Percentiles rank a stretch among this genome's conserved stretches.
Evolutionary conservation across 2,329 filamentous ascomycete genomes (phyloP).

Genomic region (Cadophora sp.): DNA sequence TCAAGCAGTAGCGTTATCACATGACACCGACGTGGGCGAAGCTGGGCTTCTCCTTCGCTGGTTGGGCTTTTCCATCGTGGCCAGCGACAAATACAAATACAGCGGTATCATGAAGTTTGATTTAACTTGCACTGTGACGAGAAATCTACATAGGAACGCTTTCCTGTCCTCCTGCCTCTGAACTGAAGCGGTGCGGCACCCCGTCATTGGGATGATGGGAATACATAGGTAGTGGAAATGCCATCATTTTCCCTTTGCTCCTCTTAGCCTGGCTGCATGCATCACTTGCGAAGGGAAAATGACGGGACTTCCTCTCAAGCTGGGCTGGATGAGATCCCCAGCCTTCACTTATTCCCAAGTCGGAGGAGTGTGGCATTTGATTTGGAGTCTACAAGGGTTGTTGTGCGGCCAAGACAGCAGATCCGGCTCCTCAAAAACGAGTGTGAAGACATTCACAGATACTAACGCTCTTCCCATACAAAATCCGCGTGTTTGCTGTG

Average conservation of each 20-base stretch:
- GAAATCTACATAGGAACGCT: background rate
- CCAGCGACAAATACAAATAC: background rate
- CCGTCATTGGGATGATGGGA: no score
- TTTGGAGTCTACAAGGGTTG: constrained; percentile 29
- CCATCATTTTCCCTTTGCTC: no score
- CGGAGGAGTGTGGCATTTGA: constrained; percentile 36
- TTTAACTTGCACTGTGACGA: background rate
- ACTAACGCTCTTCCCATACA: constrained; percentile 24
- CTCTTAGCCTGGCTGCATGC: no score
- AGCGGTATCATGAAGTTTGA: constrained; percentile 8
- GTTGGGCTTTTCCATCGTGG: background rate
- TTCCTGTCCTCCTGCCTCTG: background rate
- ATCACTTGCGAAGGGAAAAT: no score
- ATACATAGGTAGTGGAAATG: no score
- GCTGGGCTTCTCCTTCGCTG: background rate
- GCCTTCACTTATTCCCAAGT: constrained; percentile 16
- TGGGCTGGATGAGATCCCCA: background rate
- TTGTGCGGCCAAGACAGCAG: constrained; percentile 16
- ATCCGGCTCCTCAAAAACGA: background rate
- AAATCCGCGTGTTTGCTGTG: constrained; percentile 28
- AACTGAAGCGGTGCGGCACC: no score
- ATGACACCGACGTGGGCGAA: constrained; percentile 4
- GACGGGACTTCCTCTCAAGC: background rate
- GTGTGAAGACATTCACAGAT: constrained; percentile 33
- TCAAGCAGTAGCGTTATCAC: constrained; percentile 19